Percentiles rank a stretch among this genome's conserved stretches.
phyloP scores from a whole-genome alignment of 2,329 filamentous ascomycete genomes.

The Xylariaceae sp. region DNA sequence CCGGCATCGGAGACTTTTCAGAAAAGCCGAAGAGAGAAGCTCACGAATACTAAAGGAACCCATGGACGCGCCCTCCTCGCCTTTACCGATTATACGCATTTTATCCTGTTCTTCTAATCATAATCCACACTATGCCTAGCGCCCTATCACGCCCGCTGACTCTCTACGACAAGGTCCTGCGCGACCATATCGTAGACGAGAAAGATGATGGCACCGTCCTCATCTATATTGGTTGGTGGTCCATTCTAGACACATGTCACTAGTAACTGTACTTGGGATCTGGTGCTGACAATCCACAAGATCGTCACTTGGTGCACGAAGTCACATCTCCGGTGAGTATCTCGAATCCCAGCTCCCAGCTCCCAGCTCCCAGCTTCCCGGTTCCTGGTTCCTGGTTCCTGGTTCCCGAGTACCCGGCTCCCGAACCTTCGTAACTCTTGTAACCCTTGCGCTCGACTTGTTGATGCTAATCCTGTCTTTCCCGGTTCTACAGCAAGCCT shows the following conservation, averaged over 20 bases:
- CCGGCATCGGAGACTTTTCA: neutral
- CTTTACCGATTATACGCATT: neutral
- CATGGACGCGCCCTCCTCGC: neutral
- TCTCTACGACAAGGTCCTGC: slow-evolving; percentile 97
- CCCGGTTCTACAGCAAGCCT: slow-evolving; percentile 72
- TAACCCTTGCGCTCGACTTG: too few species aligned
- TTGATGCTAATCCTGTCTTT: slow-evolving; percentile 9
- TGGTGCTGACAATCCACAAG: slow-evolving; percentile 45
- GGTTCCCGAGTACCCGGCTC: too few species aligned
- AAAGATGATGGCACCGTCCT: slow-evolving; percentile 90
- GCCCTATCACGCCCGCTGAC: slow-evolving; percentile 62
- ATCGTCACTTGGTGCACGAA: slow-evolving; percentile 96
- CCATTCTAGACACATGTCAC: slow-evolving; percentile 8
- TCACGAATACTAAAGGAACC: neutral
- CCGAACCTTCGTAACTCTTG: too few species aligned
- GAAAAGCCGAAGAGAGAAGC: neutral
- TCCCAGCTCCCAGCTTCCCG: neutral
- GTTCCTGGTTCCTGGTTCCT: too few species aligned
- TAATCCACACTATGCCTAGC: neutral
- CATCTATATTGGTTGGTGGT: slow-evolving; percentile 79
- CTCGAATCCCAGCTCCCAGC: neutral
- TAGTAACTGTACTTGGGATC: too few species aligned
- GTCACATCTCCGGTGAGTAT: slow-evolving; percentile 87
- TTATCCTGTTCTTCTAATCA: neutral
- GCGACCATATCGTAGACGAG: slow-evolving; percentile 92